Percentiles rank a stretch among this genome's conserved stretches.
Conservation (phyloP, 495 filamentous ascomycete genomes). For the Penicillium canariense region DNA sequence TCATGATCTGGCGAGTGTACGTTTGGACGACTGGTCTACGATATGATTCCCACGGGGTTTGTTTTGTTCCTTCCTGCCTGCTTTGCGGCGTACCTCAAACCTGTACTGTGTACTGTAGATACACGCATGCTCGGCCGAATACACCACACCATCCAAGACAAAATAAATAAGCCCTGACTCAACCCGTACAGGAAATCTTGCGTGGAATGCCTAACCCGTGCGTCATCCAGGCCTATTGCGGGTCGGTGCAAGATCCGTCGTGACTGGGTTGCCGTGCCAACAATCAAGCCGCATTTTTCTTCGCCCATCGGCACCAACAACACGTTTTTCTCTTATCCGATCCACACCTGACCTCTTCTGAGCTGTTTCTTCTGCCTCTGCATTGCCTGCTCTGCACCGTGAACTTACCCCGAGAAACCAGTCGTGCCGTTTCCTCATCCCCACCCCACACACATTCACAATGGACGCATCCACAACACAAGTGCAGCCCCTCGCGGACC, state of each 20-base stretch:
- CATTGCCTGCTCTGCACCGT: constrained; percentile 10
- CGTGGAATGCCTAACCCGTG: constrained; percentile 3
- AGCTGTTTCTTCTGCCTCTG: constrained; percentile 2
- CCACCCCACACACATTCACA: constrained; percentile 5
- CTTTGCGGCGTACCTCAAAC: too few relatives aligned
- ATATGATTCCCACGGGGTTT: constrained; percentile 16
- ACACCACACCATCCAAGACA: neutral
- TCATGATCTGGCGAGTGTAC: constrained; percentile 6
- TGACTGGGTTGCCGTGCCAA: constrained; percentile 41
- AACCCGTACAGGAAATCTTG: too few relatives aligned
- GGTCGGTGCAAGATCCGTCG: constrained; percentile 12
- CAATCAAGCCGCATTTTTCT: constrained; percentile 39
- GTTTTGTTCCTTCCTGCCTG: neutral
- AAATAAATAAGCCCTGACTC: neutral
- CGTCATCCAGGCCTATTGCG: constrained; percentile 4
- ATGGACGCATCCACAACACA: constrained; percentile 38
- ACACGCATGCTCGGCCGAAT: neutral
- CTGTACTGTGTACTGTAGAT: too few relatives aligned
- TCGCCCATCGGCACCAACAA: constrained; percentile 22
- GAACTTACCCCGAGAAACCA: neutral
- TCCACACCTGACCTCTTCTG: constrained; percentile 8
- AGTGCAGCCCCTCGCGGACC: constrained; percentile 41
- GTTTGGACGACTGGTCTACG: constrained; percentile 7
- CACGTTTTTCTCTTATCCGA: constrained; percentile 33
- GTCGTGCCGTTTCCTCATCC: neutral